Base-by-base conservation (phyloP, 2,329 filamentous ascomycete genomes). In the Stemphylium beticola region DNA sequence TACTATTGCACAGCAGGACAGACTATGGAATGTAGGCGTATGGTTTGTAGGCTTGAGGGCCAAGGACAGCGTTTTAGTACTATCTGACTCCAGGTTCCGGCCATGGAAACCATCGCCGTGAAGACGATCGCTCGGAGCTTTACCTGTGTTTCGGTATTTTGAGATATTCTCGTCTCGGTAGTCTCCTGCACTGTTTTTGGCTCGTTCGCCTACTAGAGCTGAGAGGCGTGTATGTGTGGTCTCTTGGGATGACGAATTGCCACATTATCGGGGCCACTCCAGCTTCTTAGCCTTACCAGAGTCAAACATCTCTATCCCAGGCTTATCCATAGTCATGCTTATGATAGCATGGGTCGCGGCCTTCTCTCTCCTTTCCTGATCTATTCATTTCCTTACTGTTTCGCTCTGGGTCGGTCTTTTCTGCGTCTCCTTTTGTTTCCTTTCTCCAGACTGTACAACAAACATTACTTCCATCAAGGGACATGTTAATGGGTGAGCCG, bases 71-170 rank as follows among this genome's bases (percentile, higher is more conserved):
- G 20, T 40, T 40, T 55, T 60, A 54, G 36, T 52, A 61, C 41
- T 10, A 20, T 43, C 29, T 38, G 3, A 51, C 40, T 43, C 11
- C 47, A 36, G 51, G 44, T 22, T 46, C 22, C 24, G 31, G 22
- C 18, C 48, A 32, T 20, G 32, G 43, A 36, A 42, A 41, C 34
- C 45, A 53, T 49, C 49, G 52, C 61, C 60, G 54, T 57, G 47
- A 32, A 57, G 33, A 31, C 40, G 40, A 36, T 49, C 49, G 47
- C 10, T 24, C 39, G 12, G 14, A 65, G 62, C 62, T 64, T 65
- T 51, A 65, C 63, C 59, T 38, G 60, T 53, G 65, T 65, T 60
- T 29, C 26, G 64, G 54, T 45, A 31, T 50, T 17, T 34, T 42
- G 44, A 24, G 49, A 52, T 59, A 59, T 56, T 59, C 50, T 55